Percentiles rank a stretch among this genome's conserved stretches.
Conservation (phyloP, 2,329 filamentous ascomycete genomes). For the Elsinoe batatas region DNA sequence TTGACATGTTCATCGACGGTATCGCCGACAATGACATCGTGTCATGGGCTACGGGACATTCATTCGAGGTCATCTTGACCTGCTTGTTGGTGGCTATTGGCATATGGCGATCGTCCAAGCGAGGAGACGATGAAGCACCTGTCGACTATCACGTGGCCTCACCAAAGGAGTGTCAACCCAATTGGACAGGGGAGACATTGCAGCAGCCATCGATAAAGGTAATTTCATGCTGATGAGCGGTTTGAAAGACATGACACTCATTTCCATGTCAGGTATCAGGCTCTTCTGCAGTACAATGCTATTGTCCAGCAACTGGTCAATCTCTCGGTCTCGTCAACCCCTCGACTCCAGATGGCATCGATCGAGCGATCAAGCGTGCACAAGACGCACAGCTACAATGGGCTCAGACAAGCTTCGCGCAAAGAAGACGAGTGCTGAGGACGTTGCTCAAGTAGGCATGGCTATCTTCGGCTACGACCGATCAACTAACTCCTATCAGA, state of each 20-base stretch:
- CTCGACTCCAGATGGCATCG: constrained; percentile 64
- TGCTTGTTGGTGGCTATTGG: neutral
- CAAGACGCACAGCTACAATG: constrained; percentile 65
- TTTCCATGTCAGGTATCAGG: constrained; percentile 41
- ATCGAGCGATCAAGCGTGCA: constrained; percentile 65
- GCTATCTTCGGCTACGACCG: neutral
- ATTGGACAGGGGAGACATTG: constrained; percentile 47
- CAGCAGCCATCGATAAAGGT: constrained; percentile 52
- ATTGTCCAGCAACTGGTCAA: constrained; percentile 80
- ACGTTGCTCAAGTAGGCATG: constrained; percentile 57
- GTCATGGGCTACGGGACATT: no score
- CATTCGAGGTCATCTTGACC: no score
- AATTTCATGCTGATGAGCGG: constrained; percentile 20
- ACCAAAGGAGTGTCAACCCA: constrained; percentile 49
- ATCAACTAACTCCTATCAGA: constrained; percentile 23
- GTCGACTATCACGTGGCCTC: constrained; percentile 52
- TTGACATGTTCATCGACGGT: no score
- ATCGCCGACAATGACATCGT: no score
- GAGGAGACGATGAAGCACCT: constrained; percentile 27
- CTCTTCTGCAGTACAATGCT: constrained; percentile 66
- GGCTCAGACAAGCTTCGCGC: constrained; percentile 64
- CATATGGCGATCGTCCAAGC: neutral
- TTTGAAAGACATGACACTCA: neutral
- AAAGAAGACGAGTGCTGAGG: constrained; percentile 69
- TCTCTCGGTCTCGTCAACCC: constrained; percentile 72